A percentile compares a stretch with the other conserved stretches of the same genome.
Evolutionary conservation across 1,139 yeast species (phyloP).

Genomic region (Yamadazyma blattariae): DNA sequence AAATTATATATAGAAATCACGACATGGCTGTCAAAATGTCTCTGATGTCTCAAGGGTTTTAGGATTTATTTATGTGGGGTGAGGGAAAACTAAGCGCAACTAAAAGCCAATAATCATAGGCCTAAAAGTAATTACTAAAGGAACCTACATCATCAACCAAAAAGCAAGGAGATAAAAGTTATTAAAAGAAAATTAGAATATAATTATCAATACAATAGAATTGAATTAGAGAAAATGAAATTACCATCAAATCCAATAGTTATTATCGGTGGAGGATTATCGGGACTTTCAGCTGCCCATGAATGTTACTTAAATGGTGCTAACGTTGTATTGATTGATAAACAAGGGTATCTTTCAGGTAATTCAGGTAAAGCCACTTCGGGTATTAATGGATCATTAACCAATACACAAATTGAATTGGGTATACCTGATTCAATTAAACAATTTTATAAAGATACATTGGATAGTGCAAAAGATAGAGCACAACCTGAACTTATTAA

Average conservation of each 20-base stretch:
- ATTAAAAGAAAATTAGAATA: too few relatives aligned
- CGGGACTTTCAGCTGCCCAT: slow-evolving; percentile 77
- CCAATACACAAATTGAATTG: slow-evolving; percentile 54
- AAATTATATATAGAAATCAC: too few relatives aligned
- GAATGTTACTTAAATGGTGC: slow-evolving; percentile 58
- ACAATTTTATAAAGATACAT: slow-evolving; percentile 62
- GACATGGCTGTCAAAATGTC: too few relatives aligned
- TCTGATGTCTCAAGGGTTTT: too few relatives aligned
- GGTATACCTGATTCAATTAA: slow-evolving; percentile 55
- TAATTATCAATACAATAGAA: too few relatives aligned
- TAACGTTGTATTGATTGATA: slow-evolving; percentile 58
- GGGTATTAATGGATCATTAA: slow-evolving; percentile 76
- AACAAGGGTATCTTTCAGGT: slow-evolving; percentile 67
- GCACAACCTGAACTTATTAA: slow-evolving; percentile 55
- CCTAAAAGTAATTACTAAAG: too few relatives aligned
- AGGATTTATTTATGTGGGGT: too few relatives aligned
- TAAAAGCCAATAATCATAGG: too few relatives aligned
- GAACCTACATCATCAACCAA: too few relatives aligned
- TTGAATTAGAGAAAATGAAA: too few relatives aligned
- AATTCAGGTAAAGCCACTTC: slow-evolving; percentile 80
- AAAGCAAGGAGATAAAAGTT: too few relatives aligned
- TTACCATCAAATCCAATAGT: slow-evolving; percentile 56
- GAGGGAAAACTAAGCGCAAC: too few relatives aligned
- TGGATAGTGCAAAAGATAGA: slow-evolving; percentile 59
- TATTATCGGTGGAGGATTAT: slow-evolving; percentile 77